Percentiles rank a stretch among this genome's conserved stretches.
Conservation (phyloP, 2,329 filamentous ascomycete genomes). For the Aspergillus oerlinghausenensis region DNA sequence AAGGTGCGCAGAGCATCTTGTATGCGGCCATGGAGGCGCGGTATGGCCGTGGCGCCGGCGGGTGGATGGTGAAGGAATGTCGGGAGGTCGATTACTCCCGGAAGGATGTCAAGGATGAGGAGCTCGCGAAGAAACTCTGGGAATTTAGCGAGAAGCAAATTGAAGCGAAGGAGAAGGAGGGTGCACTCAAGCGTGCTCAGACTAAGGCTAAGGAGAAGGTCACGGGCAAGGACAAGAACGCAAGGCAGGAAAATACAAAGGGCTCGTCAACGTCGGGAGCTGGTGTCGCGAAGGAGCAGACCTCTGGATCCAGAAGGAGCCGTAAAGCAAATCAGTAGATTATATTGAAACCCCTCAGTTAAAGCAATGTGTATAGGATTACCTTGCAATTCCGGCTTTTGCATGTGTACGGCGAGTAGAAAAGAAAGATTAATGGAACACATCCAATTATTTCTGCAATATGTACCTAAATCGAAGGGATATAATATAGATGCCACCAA, state of each 20-base stretch:
- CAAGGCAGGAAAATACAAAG: slow-evolving; percentile 16
- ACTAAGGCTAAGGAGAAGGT: slow-evolving; percentile 48
- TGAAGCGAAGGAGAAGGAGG: slow-evolving; percentile 73
- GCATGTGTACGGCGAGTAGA: background rate
- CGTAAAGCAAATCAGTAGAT: slow-evolving; percentile 29
- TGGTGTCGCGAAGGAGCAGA: slow-evolving; percentile 23
- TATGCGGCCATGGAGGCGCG: slow-evolving; percentile 78
- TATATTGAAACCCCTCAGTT: background rate
- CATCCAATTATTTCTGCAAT: background rate
- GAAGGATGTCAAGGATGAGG: slow-evolving; percentile 71
- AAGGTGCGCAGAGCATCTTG: slow-evolving; percentile 82
- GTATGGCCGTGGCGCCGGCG: slow-evolving; percentile 61
- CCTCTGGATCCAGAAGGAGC: slow-evolving; percentile 37
- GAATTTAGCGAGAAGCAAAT: slow-evolving; percentile 81
- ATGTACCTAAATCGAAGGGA: slow-evolving; percentile 1
- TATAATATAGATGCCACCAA: slow-evolving; percentile 3
- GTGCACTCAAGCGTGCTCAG: slow-evolving; percentile 58
- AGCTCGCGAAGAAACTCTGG: slow-evolving; percentile 80
- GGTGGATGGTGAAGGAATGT: slow-evolving; percentile 83
- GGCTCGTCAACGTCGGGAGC: slow-evolving; percentile 7
- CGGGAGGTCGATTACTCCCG: slow-evolving; percentile 67
- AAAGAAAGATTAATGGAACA: slow-evolving; percentile 1
- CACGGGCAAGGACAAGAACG: slow-evolving; percentile 25
- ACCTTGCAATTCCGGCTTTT: background rate
- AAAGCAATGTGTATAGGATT: background rate